These are phyloP conservation scores for Acorus calamus DNA, from an alignment of 106 monocot genomes.

Conservation along the genomic window DNA sequence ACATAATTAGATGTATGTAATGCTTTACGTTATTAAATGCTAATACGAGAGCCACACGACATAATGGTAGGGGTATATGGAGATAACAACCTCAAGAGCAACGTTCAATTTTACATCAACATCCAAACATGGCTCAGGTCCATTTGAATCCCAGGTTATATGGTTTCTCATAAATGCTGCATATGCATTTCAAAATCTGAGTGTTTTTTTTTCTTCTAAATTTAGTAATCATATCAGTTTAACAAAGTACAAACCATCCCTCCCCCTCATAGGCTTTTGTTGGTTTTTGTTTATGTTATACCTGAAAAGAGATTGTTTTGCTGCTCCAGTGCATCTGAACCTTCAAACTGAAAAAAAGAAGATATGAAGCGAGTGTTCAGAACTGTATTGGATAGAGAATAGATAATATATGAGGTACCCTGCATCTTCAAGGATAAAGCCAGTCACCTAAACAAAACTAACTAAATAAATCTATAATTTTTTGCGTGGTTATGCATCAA, in stretches of 20 bases:
- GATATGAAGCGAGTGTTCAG: neutral
- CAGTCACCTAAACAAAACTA: no score
- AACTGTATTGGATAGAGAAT: no score
- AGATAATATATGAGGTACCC: no score
- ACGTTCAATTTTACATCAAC: slow-evolving; percentile 57
- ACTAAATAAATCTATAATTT: no score
- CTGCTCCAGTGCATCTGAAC: slow-evolving; percentile 36
- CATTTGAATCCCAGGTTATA: slow-evolving; percentile 57
- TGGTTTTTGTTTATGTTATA: neutral
- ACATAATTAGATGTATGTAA: neutral
- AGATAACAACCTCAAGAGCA: slow-evolving; percentile 48
- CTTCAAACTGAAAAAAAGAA: slow-evolving; percentile 54
- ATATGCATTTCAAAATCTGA: slow-evolving; percentile 4
- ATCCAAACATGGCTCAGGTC: slow-evolving; percentile 39
- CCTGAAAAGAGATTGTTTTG: slow-evolving; percentile 80
- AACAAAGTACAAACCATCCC: neutral
- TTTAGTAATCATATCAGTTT: neutral
- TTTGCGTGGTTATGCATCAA: no score
- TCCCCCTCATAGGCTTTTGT: neutral
- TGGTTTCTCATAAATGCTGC: slow-evolving; percentile 85
- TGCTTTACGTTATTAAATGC: no score
- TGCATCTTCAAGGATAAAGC: no score
- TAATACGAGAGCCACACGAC: no score
- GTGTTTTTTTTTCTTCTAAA: no score
- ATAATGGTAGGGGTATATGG: neutral